Evolutionary conservation across 1,284 basidiomycete species (phyloP).

Genomic region (Apiotrichum siamense): DNA sequence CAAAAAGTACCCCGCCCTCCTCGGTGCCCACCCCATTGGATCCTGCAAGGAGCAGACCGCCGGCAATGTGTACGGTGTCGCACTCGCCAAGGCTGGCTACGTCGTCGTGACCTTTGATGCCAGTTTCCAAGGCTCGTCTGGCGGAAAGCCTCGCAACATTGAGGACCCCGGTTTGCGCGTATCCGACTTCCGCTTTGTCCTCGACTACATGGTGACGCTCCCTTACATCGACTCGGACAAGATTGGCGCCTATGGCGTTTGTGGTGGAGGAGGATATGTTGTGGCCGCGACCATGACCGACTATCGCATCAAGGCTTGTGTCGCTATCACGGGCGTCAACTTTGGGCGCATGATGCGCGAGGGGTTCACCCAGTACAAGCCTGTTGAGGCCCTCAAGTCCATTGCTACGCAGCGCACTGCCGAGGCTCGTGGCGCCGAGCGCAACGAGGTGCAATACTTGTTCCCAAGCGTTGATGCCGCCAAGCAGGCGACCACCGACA

Average conservation of each 20-base stretch:
- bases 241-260: slow-evolving; percentile 8
- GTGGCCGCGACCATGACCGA: slow-evolving; percentile 7
- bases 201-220: slow-evolving; percentile 9
- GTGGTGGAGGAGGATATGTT: slow-evolving; percentile 6
- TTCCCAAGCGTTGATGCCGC: neutral
- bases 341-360: slow-evolving; percentile 5
- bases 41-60: slow-evolving; percentile 12
- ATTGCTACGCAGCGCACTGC: slow-evolving; percentile 1
- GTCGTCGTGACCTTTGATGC: slow-evolving; percentile 8
- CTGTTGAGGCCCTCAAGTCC: neutral
- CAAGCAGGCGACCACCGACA: neutral
- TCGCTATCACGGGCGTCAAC: slow-evolving; percentile 7
- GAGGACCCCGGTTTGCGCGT: slow-evolving; percentile 8
- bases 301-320: slow-evolving; percentile 7
- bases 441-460: neutral
- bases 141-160: slow-evolving; percentile 3
- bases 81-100: slow-evolving; percentile 1
- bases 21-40: slow-evolving; percentile 4
- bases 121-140: slow-evolving; percentile 4
- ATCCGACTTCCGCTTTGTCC: slow-evolving; percentile 1
- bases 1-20: slow-evolving; percentile 3
- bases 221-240: slow-evolving; percentile 6
- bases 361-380: slow-evolving; percentile 1
- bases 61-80: slow-evolving; percentile 4
- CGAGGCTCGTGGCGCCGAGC: slow-evolving; percentile 6